phyloP scores from a whole-genome alignment of 345 rosid species.

The Bruguiera sexangula region DNA sequence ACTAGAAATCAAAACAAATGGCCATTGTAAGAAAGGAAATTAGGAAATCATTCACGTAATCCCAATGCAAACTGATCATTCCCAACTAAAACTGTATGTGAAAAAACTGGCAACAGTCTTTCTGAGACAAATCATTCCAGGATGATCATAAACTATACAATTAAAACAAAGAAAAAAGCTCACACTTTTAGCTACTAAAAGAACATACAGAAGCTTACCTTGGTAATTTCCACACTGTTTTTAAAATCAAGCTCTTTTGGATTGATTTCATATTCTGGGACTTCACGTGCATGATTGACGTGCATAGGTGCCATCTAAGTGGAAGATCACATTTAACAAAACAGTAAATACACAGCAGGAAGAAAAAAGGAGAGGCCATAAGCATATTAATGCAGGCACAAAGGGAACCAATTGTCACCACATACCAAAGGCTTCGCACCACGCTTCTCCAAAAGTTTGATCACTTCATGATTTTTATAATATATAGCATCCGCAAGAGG shows the following conservation, averaged over 20 bases:
- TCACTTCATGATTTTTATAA: conserved; percentile 73
- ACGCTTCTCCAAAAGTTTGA: conserved; percentile 66
- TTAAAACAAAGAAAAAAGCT: not conserved
- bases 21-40: too few species aligned
- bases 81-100: not conserved
- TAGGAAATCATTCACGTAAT: not conserved
- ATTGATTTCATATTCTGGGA: conserved; percentile 88
- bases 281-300: conserved; percentile 75
- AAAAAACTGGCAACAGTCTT: not conserved
- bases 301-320: conserved; percentile 89
- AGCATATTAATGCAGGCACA: not conserved
- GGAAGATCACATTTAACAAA: not conserved
- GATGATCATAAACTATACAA: not conserved
- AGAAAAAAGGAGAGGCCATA: not conserved
- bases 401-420: conserved; percentile 3
- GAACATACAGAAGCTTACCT: conserved; percentile 38
- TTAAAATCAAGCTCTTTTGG: conserved; percentile 73
- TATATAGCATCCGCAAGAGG: conserved; percentile 90
- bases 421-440: conserved; percentile 85
- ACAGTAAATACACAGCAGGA: not conserved
- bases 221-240: conserved; percentile 65
- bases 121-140: not conserved
- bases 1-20: too few species aligned
- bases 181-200: not conserved
- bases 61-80: not conserved